These are phyloP conservation scores for Botrytis hyacinthi DNA, from an alignment of 2,329 filamentous ascomycete genomes.

Conservation along the genomic window DNA sequence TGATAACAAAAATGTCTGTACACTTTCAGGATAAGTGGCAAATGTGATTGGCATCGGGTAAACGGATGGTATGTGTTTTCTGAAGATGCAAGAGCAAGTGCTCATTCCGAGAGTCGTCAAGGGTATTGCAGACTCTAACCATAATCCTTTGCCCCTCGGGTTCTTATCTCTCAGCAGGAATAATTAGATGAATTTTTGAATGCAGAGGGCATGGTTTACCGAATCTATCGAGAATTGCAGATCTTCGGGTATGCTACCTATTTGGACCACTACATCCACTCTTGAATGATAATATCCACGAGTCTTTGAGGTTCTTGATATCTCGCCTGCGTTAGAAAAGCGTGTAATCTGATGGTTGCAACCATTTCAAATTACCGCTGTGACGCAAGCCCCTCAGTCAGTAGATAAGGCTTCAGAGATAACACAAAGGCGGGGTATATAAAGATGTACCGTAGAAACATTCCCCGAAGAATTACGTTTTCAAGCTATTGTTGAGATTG, in stretches of 20 bases:
- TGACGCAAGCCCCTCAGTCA: not conserved
- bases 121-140: no score
- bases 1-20: not conserved
- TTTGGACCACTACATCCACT: not conserved
- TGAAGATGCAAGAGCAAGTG: not conserved
- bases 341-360: not conserved
- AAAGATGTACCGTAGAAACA: not conserved
- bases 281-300: not conserved
- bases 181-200: not conserved
- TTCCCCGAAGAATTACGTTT: not conserved
- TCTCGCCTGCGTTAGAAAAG: no score
- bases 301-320: not conserved
- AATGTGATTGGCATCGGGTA: not conserved
- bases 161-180: not conserved
- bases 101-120: not conserved
- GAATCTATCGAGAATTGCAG: not conserved
- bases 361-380: not conserved
- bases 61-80: not conserved
- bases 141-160: not conserved
- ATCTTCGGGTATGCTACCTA: not conserved
- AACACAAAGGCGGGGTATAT: not conserved
- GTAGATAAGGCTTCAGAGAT: not conserved
- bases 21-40: not conserved
- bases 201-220: not conserved
- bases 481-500: not conserved